Conservation (phyloP, 148 eudicot species). For the Cornus kousa region DNA sequence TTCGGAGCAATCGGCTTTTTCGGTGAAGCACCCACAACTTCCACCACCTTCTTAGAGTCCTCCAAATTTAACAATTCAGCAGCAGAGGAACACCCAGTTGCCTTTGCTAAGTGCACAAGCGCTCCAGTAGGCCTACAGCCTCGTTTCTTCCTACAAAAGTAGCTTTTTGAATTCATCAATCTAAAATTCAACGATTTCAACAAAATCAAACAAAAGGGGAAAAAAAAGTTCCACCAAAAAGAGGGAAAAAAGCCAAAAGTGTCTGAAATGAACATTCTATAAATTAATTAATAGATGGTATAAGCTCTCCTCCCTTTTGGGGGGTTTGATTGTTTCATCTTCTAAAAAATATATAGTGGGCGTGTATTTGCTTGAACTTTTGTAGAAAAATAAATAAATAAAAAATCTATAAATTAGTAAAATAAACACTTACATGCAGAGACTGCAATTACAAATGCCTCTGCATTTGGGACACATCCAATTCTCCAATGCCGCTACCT, state of each 20-base stretch:
- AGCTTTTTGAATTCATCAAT: neutral
- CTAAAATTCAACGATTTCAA: no score
- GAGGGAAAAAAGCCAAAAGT: no score
- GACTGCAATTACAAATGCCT: conserved; percentile 35
- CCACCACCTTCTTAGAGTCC: conserved; percentile 1
- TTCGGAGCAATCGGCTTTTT: conserved; percentile 2
- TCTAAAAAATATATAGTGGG: no score
- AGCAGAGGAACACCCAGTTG: conserved; percentile 15
- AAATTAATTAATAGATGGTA: no score
- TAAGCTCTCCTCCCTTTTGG: no score
- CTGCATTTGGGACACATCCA: conserved; percentile 35
- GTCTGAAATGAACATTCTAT: neutral
- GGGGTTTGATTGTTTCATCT: no score
- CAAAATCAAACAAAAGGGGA: no score
- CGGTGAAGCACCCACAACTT: neutral
- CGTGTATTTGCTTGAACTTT: no score
- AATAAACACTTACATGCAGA: conserved; percentile 29
- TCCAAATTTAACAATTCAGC: conserved; percentile 11
- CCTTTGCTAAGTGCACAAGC: conserved; percentile 16
- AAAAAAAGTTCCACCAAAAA: no score
- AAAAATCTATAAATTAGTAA: neutral
- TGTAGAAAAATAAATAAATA: no score
- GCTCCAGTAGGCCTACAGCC: conserved; percentile 23
- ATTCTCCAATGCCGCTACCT: conserved; percentile 17
- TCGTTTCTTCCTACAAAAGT: conserved; percentile 18